phyloP scores from a whole-genome alignment of 495 filamentous ascomycete genomes.

The Penicillium paxilli region DNA sequence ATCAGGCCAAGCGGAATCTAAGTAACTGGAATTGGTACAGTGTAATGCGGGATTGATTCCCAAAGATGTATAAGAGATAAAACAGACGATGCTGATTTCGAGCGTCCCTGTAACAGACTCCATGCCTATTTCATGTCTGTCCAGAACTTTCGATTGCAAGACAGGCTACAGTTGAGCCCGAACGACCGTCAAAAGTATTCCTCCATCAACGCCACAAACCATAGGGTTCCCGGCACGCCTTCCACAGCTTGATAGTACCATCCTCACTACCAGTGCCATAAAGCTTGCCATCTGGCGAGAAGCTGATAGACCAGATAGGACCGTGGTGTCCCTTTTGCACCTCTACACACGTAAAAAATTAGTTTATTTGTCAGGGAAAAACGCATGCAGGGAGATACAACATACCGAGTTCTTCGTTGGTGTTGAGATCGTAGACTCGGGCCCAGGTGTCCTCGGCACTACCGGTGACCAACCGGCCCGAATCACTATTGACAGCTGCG shows the following conservation, averaged over 20 bases:
- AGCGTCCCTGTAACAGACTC: no score
- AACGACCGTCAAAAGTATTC: not conserved
- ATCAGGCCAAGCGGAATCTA: no score
- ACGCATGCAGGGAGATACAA: not conserved
- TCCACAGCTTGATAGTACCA: constrained; percentile 94
- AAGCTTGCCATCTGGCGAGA: constrained; percentile 91
- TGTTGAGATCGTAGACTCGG: constrained; percentile 83
- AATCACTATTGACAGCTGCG: constrained; percentile 80
- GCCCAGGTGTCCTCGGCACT: constrained; percentile 90
- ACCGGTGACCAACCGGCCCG: constrained; percentile 82
- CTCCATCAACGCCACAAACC: constrained; percentile 60
- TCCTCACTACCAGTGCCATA: constrained; percentile 97
- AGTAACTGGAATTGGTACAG: no score
- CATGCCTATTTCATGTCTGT: no score
- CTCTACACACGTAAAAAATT: constrained; percentile 50
- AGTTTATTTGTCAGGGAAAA: constrained; percentile 8
- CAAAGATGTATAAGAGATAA: no score
- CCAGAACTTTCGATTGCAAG: not conserved
- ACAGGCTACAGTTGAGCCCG: not conserved
- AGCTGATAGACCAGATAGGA: constrained; percentile 91
- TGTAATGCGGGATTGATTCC: no score
- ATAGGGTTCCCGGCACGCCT: constrained; percentile 66
- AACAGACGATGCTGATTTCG: no score
- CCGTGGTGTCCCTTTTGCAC: constrained; percentile 97
- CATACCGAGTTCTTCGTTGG: constrained; percentile 72